Evolutionary conservation across 805 yeast genomes (phyloP).

Genomic region (Lachancea kluyveri): DNA sequence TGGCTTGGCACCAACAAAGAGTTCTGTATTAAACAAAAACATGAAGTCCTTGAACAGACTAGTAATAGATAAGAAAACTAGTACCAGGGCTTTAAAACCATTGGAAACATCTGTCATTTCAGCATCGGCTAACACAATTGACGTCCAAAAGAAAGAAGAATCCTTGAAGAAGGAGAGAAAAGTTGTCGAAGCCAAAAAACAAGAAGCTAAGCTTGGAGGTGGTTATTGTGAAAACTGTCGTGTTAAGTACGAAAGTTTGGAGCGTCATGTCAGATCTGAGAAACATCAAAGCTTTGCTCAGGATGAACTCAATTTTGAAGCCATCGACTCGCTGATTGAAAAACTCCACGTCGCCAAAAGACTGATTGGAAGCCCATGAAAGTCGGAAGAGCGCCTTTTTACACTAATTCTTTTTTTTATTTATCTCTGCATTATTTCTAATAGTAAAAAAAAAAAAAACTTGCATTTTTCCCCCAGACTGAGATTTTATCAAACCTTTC

Average conservation of each 20-base stretch:
- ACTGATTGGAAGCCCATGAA: neutral
- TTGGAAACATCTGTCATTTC: slow-evolving; percentile 6
- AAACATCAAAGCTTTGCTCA: slow-evolving; percentile 77
- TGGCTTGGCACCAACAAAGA: slow-evolving; percentile 30
- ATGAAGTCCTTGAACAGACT: slow-evolving; percentile 24
- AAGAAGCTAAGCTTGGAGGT: slow-evolving; percentile 30
- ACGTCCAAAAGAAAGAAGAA: slow-evolving; percentile 3
- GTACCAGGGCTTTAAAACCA: slow-evolving; percentile 7
- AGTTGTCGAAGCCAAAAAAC: slow-evolving; percentile 1
- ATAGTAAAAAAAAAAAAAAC: too few relatives aligned
- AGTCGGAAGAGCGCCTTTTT: too few relatives aligned
- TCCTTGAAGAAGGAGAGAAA: slow-evolving; percentile 2
- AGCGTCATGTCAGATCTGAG: slow-evolving; percentile 61
- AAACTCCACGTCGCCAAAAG: slow-evolving; percentile 20
- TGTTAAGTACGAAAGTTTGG: slow-evolving; percentile 72
- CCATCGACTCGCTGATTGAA: slow-evolving; percentile 67
- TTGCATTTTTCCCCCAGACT: too few relatives aligned
- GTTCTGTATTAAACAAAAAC: slow-evolving; percentile 29
- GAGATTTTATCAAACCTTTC: too few relatives aligned
- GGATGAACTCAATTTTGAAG: slow-evolving; percentile 62
- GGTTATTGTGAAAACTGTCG: slow-evolving; percentile 96
- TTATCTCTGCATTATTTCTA: too few relatives aligned
- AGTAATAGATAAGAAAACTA: slow-evolving; percentile 28
- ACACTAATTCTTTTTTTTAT: neutral
- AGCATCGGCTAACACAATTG: slow-evolving; percentile 5